Percentiles rank a stretch among this genome's conserved stretches.
These are phyloP conservation scores for Venturia oleaginea DNA, from an alignment of 2,329 filamentous ascomycete species.

Conservation along the genomic window DNA sequence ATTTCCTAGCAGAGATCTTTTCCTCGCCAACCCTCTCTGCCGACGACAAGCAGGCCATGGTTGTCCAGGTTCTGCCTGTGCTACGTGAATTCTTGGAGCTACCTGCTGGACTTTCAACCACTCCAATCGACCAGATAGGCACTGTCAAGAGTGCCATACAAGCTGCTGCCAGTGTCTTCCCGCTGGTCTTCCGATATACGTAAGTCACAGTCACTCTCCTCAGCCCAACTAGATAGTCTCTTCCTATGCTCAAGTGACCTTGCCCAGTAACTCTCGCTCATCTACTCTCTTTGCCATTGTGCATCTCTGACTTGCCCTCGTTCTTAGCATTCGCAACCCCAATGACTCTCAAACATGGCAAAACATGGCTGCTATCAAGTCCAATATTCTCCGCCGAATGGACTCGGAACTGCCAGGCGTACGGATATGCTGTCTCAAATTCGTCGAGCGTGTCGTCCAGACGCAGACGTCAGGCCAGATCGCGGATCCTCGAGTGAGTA, in stretches of 20 bases:
- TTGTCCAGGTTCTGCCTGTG: constrained; percentile 67
- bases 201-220: constrained; percentile 47
- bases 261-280: constrained; percentile 14
- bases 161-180: constrained; percentile 85
- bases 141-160: constrained; percentile 84
- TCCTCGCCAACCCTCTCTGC: constrained; percentile 74
- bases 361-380: constrained; percentile 15
- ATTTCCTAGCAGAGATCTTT: constrained; percentile 94
- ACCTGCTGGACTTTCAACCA: constrained; percentile 9
- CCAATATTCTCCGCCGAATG: constrained; percentile 60
- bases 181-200: constrained; percentile 87
- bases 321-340: constrained; percentile 43
- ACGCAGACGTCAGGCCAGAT: constrained; percentile 81
- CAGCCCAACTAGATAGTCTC: constrained; percentile 18
- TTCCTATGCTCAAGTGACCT: background rate
- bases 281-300: background rate
- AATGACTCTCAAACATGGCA: constrained; percentile 54
- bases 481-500: constrained; percentile 69
- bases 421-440: constrained; percentile 93
- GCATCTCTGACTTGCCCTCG: background rate
- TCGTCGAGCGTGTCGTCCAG: constrained; percentile 85
- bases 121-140: constrained; percentile 56
- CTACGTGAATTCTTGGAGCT: constrained; percentile 43
- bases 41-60: constrained; percentile 71
- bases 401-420: constrained; percentile 68